Evolutionary conservation across 2,329 filamentous ascomycete genomes (phyloP).

Genomic region (Penicillium sclerotiorum): DNA sequence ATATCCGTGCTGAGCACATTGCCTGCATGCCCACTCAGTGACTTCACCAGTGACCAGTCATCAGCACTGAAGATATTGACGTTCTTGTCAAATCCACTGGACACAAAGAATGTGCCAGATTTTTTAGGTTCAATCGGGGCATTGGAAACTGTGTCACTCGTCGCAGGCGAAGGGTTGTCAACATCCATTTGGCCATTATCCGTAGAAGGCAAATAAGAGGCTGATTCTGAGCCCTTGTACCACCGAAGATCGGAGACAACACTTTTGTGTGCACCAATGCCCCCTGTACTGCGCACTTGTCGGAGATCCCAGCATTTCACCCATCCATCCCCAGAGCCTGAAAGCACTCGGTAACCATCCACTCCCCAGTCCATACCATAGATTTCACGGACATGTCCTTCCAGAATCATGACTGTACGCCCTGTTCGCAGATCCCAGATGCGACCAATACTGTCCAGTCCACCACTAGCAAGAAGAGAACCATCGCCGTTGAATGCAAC

Average conservation of each 20-base stretch:
- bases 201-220: conserved; percentile 62
- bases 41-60: conserved; percentile 90
- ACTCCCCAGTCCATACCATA: conserved; percentile 90
- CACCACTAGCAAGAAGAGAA: conserved; percentile 86
- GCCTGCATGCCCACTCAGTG: conserved; percentile 84
- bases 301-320: conserved; percentile 98
- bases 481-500: conserved; percentile 90
- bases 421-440: conserved; percentile 95
- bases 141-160: conserved; percentile 16
- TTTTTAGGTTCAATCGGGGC: conserved; percentile 69
- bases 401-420: conserved; percentile 91
- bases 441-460: conserved; percentile 88
- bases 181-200: conserved; percentile 58
- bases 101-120: conserved; percentile 88
- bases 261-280: conserved; percentile 86
- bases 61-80: conserved; percentile 96
- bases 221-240: conserved; percentile 84
- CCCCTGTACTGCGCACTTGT: conserved; percentile 79
- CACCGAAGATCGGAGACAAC: conserved; percentile 91
- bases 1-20: conserved; percentile 91
- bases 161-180: conserved; percentile 23
- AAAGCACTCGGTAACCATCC: conserved; percentile 90
- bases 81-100: conserved; percentile 88
- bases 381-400: conserved; percentile 91
- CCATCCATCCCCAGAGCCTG: conserved; percentile 90